phyloP scores from a whole-genome alignment of 1,284 basidiomycete species.

The Agroathelia rolfsii region DNA sequence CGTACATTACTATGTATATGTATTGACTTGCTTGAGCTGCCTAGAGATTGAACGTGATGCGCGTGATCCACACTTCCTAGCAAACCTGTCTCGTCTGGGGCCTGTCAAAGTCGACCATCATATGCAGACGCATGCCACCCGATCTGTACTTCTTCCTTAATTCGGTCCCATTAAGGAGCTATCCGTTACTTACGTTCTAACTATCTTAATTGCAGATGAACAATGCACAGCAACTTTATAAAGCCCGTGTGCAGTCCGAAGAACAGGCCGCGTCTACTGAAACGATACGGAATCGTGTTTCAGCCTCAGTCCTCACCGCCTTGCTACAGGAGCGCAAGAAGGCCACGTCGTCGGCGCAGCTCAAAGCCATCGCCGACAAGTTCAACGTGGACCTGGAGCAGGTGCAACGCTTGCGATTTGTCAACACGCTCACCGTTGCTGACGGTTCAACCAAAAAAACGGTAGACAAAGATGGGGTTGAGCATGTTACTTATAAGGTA shows the following conservation, averaged over 20 bases:
- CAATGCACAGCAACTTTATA: constrained; percentile 36
- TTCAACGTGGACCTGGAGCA: constrained; percentile 50
- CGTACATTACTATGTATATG: not conserved
- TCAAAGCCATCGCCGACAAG: constrained; percentile 39
- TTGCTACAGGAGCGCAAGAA: constrained; percentile 63
- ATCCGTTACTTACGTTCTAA: not conserved
- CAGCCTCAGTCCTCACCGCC: constrained; percentile 44
- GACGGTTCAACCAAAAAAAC: constrained; percentile 36
- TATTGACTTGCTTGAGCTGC: not conserved
- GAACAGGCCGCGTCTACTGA: constrained; percentile 32
- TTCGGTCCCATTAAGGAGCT: constrained; percentile 1
- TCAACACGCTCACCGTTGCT: constrained; percentile 66
- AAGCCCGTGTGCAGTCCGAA: constrained; percentile 46
- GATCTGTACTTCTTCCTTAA: constrained; percentile 17
- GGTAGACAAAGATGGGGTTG: constrained; percentile 49
- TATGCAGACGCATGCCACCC: constrained; percentile 44
- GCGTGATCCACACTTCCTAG: constrained; percentile 66
- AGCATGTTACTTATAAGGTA: constrained; percentile 50
- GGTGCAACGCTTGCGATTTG: constrained; percentile 47
- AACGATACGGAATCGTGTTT: constrained; percentile 34
- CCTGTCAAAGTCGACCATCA: constrained; percentile 65
- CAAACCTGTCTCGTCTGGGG: constrained; percentile 62
- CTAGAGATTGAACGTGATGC: constrained; percentile 61
- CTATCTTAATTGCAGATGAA: constrained; percentile 17
- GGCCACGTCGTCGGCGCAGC: constrained; percentile 27